Evolutionary conservation across 441 rosid species (phyloP).

Genomic region (Populus hybrid): DNA sequence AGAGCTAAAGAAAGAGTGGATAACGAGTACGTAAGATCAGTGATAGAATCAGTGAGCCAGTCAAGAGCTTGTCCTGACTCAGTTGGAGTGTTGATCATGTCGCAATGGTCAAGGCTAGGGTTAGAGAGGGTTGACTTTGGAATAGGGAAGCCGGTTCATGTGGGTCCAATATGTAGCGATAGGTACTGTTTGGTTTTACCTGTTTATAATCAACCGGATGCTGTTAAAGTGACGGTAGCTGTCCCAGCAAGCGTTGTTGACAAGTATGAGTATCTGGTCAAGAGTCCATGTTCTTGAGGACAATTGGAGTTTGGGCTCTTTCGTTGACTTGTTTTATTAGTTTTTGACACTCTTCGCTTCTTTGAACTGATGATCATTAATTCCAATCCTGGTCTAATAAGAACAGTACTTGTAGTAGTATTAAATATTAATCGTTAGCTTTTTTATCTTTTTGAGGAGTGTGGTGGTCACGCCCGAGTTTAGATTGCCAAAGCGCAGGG

Average conservation of each 20-base stretch:
- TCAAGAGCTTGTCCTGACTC: slow-evolving; percentile 56
- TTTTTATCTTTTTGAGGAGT: slow-evolving; percentile 1
- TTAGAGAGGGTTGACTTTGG: slow-evolving; percentile 80
- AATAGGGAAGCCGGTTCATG: slow-evolving; percentile 61
- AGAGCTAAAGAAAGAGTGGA: slow-evolving; percentile 63
- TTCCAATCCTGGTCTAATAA: not conserved
- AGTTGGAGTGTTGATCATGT: slow-evolving; percentile 64
- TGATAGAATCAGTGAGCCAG: slow-evolving; percentile 56
- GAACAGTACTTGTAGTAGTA: not conserved
- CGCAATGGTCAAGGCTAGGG: slow-evolving; percentile 89
- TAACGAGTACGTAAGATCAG: slow-evolving; percentile 52
- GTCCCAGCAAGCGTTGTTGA: slow-evolving; percentile 60
- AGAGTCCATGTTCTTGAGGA: slow-evolving; percentile 37
- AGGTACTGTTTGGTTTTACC: slow-evolving; percentile 73
- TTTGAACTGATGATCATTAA: not conserved
- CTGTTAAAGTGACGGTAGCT: slow-evolving; percentile 73
- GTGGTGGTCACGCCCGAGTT: slow-evolving; percentile 2
- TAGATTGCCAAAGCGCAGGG: too few relatives aligned
- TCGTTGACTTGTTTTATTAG: slow-evolving; percentile 34
- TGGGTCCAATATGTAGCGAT: slow-evolving; percentile 65
- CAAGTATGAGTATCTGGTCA: slow-evolving; percentile 52
- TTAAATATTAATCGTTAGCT: not conserved
- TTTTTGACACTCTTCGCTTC: slow-evolving; percentile 28
- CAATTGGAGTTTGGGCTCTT: slow-evolving; percentile 16
- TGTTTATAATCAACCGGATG: slow-evolving; percentile 46